These are phyloP conservation scores for Serendipita sp. DNA, from an alignment of 768 basidiomycete genomes.

Conservation along the genomic window DNA sequence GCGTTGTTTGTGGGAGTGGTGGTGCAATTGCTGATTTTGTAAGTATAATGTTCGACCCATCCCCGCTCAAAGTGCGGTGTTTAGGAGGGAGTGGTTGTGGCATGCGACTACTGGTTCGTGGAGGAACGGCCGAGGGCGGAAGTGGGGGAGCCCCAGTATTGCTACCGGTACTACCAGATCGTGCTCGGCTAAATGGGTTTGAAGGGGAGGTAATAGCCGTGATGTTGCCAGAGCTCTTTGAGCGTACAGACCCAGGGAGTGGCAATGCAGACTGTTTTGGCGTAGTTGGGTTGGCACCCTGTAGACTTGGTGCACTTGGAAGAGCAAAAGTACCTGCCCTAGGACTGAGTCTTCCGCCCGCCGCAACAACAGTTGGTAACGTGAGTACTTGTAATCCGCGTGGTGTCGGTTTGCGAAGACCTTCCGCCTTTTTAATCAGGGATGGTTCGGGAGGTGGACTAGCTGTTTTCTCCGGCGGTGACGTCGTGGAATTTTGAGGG, in stretches of 20 bases:
- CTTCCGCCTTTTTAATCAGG: neutral
- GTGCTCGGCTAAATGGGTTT: neutral
- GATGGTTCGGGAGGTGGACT: neutral
- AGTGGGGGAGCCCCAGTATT: neutral
- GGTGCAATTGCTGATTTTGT: neutral
- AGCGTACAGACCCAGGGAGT: neutral
- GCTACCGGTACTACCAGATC: neutral
- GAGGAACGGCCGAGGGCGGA: neutral
- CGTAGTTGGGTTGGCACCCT: neutral
- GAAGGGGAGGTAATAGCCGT: neutral
- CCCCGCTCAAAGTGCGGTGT: neutral
- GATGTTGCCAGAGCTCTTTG: neutral
- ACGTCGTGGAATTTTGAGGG: neutral
- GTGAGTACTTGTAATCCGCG: neutral
- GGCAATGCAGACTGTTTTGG: neutral
- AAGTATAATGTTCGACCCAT: neutral
- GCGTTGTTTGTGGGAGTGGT: neutral
- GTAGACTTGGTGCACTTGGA: conserved; percentile 1
- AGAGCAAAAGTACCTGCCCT: neutral
- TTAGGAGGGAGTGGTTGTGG: neutral
- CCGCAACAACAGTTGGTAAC: neutral
- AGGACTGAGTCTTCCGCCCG: neutral
- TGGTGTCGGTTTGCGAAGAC: neutral
- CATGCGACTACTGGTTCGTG: neutral
- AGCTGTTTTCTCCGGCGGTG: neutral